Evolutionary conservation across 805 yeast genomes (phyloP), one percentile per base, ranked within the genome.

Genomic region (Suhomyces canberraensis): DNA sequence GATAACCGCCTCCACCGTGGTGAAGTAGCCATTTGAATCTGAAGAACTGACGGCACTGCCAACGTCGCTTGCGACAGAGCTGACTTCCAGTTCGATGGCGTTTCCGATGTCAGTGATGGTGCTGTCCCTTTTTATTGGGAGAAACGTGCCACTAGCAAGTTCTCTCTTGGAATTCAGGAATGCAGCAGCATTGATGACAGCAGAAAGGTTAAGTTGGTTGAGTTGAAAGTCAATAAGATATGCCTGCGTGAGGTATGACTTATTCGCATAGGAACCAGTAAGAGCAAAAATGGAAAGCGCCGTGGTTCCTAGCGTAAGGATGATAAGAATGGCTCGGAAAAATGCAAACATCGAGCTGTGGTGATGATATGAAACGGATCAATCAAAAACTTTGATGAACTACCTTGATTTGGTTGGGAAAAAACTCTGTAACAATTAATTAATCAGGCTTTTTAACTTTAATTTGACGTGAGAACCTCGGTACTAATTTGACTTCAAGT

Each of bases 211-310:
- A 36, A 67, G 51, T 14, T 56, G 45, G 13, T 54, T 50, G 29
- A 66, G 48, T 31, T 66, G 69, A 40, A 68, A 45, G 35, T 64
- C 58, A 25, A 68, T 39, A 38, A 68, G 46, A 41, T 66, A 68
- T 24, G 65, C 55, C 19, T 46, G 39, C 8, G 69, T 67, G 24
- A 68, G 50, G 41, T 59, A 62, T 11, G 48, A 13, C 17, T 56
- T 54, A 33, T 62, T 61, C 25, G 54, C 54, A 47, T 63, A 66
- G 3, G 73, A 65, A 3, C 73, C 71, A 6, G 61, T 52, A 13
- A 68, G 28, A 2, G 69, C 68, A 53, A 66, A 66, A 3, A 52
- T 46, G 11, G 66, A 47, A 11, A 68, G 51, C 15, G 66, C 35
- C 1, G 58, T 45, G 6, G 56, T 46, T 7, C 60, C 66, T 7